These are phyloP conservation scores for Venturiaceae sp. DNA, from an alignment of 2,329 filamentous ascomycete species.

Conservation along the genomic window DNA sequence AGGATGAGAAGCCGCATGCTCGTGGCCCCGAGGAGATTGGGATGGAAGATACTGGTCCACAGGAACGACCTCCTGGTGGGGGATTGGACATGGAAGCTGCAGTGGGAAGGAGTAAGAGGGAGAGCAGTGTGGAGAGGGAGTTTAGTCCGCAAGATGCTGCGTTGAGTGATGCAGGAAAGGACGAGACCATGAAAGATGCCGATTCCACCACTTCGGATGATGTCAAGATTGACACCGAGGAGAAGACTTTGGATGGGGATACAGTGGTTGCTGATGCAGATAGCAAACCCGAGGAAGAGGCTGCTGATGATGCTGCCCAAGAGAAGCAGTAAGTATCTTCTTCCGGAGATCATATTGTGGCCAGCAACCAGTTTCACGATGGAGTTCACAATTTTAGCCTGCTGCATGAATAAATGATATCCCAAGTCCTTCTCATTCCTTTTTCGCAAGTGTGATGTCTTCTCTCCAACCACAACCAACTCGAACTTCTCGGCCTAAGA, in stretches of 20 bases:
- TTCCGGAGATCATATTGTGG: too few relatives aligned
- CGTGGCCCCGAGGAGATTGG: conserved; percentile 79
- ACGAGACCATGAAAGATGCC: conserved; percentile 8
- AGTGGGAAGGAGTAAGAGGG: conserved; percentile 19
- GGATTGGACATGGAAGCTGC: conserved; percentile 31
- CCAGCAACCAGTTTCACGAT: too few relatives aligned
- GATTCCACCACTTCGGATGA: background rate
- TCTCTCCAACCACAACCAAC: too few relatives aligned
- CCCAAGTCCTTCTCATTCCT: too few relatives aligned
- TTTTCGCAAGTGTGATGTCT: too few relatives aligned
- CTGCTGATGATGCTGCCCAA: background rate
- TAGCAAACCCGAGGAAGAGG: background rate
- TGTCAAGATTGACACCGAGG: background rate
- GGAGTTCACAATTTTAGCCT: too few relatives aligned
- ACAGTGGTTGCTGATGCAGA: background rate
- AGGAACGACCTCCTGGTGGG: conserved; percentile 23
- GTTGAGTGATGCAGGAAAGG: conserved; percentile 1
- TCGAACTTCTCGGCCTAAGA: too few relatives aligned
- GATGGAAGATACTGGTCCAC: conserved; percentile 76
- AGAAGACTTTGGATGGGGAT: background rate
- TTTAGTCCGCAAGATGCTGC: background rate
- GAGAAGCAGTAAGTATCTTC: background rate
- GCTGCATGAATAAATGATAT: too few relatives aligned
- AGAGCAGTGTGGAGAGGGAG: conserved; percentile 3
- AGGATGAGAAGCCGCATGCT: conserved; percentile 57